phyloP scores from a whole-genome alignment of 495 filamentous ascomycete species.

The Polyplosphaeria fusca region DNA sequence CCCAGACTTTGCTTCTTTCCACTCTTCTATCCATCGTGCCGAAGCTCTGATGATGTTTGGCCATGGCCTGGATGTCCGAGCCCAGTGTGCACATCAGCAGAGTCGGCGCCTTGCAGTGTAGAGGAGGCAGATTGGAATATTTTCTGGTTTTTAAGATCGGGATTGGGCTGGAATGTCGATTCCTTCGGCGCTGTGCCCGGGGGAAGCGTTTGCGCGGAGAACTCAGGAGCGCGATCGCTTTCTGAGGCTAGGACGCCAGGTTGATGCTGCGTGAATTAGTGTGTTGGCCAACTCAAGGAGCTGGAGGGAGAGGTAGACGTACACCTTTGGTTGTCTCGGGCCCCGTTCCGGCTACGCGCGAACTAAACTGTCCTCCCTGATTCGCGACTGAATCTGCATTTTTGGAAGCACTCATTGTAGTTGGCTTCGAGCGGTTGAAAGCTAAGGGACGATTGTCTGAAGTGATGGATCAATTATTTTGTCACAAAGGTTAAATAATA shows the following conservation, averaged over 20 bases:
- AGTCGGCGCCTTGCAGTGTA: conserved; percentile 62
- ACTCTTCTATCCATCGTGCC: conserved; percentile 50
- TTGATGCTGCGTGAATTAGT: conserved; percentile 70
- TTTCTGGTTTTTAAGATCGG: conserved; percentile 44
- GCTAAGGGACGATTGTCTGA: too few relatives aligned
- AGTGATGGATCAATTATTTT: too few relatives aligned
- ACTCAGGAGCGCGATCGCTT: conserved; percentile 60
- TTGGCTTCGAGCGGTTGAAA: too few relatives aligned
- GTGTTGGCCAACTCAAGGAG: too few relatives aligned
- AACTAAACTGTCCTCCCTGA: background rate
- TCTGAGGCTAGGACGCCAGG: conserved; percentile 58
- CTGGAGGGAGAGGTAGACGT: background rate
- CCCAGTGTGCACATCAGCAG: conserved; percentile 57
- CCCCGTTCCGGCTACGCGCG: background rate
- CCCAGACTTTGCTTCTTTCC: conserved; percentile 53
- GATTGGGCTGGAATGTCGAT: conserved; percentile 58
- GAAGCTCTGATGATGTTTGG: conserved; percentile 56
- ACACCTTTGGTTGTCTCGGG: background rate
- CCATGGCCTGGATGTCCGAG: conserved; percentile 61
- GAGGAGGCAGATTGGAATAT: conserved; percentile 48
- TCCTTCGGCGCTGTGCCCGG: conserved; percentile 64
- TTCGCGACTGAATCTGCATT: background rate
- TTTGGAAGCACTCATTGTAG: background rate
- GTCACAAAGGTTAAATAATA: too few relatives aligned
- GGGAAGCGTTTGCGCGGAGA: conserved; percentile 57